Conservation (phyloP, 345 rosid species). For the Populus deltoides region DNA sequence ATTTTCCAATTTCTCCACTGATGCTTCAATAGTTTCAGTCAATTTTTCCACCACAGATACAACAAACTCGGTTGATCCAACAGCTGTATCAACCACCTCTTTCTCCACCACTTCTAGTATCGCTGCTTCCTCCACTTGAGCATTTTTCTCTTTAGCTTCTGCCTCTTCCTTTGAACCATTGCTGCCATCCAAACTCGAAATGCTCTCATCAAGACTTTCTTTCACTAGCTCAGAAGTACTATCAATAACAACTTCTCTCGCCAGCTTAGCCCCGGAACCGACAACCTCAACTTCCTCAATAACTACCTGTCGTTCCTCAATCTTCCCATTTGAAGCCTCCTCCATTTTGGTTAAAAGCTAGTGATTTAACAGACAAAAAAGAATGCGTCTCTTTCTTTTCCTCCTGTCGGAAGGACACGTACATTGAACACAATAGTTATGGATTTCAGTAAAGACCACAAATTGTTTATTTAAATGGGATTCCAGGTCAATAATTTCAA, state of each 20-base stretch:
- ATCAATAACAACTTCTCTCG: slow-evolving; percentile 9
- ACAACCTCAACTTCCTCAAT: slow-evolving; percentile 12
- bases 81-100: slow-evolving; percentile 1
- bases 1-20: slow-evolving; percentile 13
- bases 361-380: not conserved
- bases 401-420: slow-evolving; percentile 1
- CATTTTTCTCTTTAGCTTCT: slow-evolving; percentile 8
- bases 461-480: not conserved
- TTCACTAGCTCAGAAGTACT: slow-evolving; percentile 1
- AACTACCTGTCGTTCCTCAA: slow-evolving; percentile 12
- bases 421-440: not conserved
- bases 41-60: slow-evolving; percentile 12
- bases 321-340: slow-evolving; percentile 23
- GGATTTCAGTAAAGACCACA: not conserved
- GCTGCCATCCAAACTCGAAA: slow-evolving; percentile 15
- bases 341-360: slow-evolving; percentile 23
- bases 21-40: slow-evolving; percentile 5
- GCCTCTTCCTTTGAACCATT: slow-evolving; percentile 27
- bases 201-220: slow-evolving; percentile 10
- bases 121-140: slow-evolving; percentile 10
- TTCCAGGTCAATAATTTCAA: not conserved
- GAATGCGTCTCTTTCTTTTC: not conserved
- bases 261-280: slow-evolving; percentile 14
- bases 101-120: slow-evolving; percentile 19
- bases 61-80: slow-evolving; percentile 16